Percentiles rank a stretch among this genome's conserved stretches.
Conservation (phyloP, 1,284 basidiomycete genomes). For the Earliella scabrosa region DNA sequence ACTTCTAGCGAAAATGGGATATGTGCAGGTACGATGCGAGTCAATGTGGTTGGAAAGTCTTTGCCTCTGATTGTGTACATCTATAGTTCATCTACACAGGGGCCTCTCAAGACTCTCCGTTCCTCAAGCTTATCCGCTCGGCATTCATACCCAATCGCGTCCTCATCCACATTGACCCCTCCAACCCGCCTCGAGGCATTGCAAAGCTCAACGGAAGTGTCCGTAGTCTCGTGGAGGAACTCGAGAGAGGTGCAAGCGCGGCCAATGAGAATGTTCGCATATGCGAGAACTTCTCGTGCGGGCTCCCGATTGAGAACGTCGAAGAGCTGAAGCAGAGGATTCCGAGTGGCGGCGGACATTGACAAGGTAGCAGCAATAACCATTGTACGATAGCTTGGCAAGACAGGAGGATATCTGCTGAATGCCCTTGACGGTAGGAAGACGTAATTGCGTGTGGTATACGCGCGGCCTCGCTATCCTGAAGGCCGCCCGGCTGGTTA, state of each 20-base stretch:
- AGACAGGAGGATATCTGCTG: neutral
- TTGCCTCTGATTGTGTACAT: neutral
- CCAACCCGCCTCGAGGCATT: conserved; percentile 26
- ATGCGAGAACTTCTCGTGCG: conserved; percentile 35
- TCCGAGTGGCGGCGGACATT: too few species aligned
- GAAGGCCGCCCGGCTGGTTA: neutral
- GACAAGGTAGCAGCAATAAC: too few species aligned
- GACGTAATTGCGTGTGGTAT: too few species aligned
- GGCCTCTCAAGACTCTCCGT: conserved; percentile 7
- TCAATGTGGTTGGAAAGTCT: neutral
- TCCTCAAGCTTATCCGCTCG: conserved; percentile 25
- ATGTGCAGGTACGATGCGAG: conserved; percentile 26
- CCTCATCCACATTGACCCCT: conserved; percentile 31
- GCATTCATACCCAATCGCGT: conserved; percentile 33
- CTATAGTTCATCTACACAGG: conserved; percentile 29
- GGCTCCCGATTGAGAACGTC: conserved; percentile 30
- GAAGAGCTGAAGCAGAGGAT: conserved; percentile 21
- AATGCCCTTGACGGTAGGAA: too few species aligned
- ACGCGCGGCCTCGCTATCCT: too few species aligned
- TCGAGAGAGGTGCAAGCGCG: conserved; percentile 3
- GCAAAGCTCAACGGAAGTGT: conserved; percentile 30
- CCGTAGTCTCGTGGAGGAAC: conserved; percentile 22
- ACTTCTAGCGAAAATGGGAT: conserved; percentile 25
- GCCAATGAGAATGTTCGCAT: conserved; percentile 27
- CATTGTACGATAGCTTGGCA: too few species aligned